Percentiles rank a stretch among this genome's conserved stretches.
Evolutionary conservation across 1,139 yeast species (phyloP).

Genomic region (Debaryomyces udenii): DNA sequence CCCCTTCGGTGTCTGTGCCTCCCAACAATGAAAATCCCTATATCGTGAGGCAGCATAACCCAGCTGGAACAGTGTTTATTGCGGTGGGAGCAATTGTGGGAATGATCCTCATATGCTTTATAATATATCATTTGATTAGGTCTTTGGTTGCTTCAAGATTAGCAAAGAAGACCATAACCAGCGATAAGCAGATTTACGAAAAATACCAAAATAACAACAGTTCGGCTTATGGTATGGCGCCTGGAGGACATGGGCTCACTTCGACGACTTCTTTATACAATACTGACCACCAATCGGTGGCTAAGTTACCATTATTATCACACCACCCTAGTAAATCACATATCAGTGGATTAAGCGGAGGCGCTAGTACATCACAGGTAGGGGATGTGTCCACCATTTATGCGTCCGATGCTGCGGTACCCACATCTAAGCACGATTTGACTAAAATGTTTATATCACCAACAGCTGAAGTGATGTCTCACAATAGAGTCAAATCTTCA

Average conservation of each 20-base stretch:
- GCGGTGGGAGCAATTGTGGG: slow-evolving; percentile 75
- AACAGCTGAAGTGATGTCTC: slow-evolving; percentile 71
- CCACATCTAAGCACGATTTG: slow-evolving; percentile 44
- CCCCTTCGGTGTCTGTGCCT: slow-evolving; percentile 70
- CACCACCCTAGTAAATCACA: slow-evolving; percentile 26
- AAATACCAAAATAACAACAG: slow-evolving; percentile 41
- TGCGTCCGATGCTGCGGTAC: slow-evolving; percentile 36
- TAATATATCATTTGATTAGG: slow-evolving; percentile 40
- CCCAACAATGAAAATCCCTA: slow-evolving; percentile 62
- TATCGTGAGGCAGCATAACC: slow-evolving; percentile 51
- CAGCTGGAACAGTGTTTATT: slow-evolving; percentile 79
- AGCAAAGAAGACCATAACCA: slow-evolving; percentile 39
- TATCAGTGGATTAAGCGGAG: slow-evolving; percentile 18
- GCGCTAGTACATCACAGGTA: slow-evolving; percentile 26
- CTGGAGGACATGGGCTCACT: slow-evolving; percentile 9
- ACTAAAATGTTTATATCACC: slow-evolving; percentile 73
- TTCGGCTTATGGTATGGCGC: slow-evolving; percentile 35
- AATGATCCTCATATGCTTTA: slow-evolving; percentile 50
- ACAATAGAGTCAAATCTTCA: slow-evolving; percentile 34
- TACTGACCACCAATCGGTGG: slow-evolving; percentile 29
- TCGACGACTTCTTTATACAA: slow-evolving; percentile 20
- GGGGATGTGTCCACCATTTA: slow-evolving; percentile 47
- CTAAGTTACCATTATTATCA: slow-evolving; percentile 42
- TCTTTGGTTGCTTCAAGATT: slow-evolving; percentile 41
- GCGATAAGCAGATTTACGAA: slow-evolving; percentile 40